phyloP scores from a whole-genome alignment of 768 basidiomycete genomes.

The Lactifluus volemus region DNA sequence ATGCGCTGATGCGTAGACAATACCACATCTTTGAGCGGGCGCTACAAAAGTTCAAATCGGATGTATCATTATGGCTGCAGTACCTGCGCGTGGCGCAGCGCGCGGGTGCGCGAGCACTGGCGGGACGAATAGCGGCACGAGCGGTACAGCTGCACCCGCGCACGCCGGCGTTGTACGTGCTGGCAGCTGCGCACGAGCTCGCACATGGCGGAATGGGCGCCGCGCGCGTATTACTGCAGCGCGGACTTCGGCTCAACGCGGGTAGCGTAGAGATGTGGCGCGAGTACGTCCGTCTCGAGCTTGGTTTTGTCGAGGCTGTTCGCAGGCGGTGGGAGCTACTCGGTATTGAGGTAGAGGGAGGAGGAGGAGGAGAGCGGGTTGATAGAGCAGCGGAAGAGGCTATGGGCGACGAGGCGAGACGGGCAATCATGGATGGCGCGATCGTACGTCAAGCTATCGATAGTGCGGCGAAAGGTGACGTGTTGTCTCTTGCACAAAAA shows the following conservation, averaged over 20 bases:
- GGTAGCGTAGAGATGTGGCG: conserved; percentile 74
- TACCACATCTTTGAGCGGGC: conserved; percentile 90
- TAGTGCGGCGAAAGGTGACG: conserved; percentile 62
- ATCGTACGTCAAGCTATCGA: conserved; percentile 73
- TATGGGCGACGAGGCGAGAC: conserved; percentile 47
- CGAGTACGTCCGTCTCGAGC: conserved; percentile 87
- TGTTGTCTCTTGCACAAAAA: background rate
- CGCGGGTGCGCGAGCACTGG: conserved; percentile 69
- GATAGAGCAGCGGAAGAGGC: conserved; percentile 33
- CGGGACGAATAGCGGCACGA: conserved; percentile 78
- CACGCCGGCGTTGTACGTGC: conserved; percentile 67
- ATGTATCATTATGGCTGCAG: conserved; percentile 81
- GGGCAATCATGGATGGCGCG: conserved; percentile 65
- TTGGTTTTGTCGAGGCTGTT: conserved; percentile 75
- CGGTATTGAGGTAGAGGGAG: conserved; percentile 42
- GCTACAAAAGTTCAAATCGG: conserved; percentile 78
- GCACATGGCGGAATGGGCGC: conserved; percentile 63
- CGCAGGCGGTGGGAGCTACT: conserved; percentile 72
- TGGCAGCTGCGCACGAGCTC: conserved; percentile 79
- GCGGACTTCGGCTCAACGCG: conserved; percentile 72
- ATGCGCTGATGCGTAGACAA: conserved; percentile 75
- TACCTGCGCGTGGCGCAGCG: conserved; percentile 80
- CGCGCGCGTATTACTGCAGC: conserved; percentile 75
- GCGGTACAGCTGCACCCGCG: conserved; percentile 85
- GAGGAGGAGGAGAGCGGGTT: conserved; percentile 23